Percentiles rank a stretch among this genome's conserved stretches.
phyloP scores from a whole-genome alignment of 2,329 filamentous ascomycete genomes.

The Lecanoromycetidae sp. region DNA sequence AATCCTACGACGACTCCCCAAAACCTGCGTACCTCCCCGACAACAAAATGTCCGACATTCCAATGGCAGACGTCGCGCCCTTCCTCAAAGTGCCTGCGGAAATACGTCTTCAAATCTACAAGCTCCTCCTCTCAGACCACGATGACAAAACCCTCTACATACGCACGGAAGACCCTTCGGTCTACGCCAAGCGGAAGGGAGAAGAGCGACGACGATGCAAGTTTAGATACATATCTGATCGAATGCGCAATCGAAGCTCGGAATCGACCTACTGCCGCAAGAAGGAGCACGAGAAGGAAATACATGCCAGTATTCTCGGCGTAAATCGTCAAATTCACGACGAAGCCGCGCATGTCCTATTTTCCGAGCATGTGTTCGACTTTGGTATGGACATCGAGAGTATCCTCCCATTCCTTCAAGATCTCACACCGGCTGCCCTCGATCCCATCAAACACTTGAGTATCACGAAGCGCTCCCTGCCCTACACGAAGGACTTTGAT shows the following conservation, averaged over 20 bases:
- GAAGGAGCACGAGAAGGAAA: slow-evolving; percentile 9
- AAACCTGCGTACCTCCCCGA: neutral
- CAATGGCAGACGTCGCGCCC: neutral
- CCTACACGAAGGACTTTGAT: slow-evolving; percentile 16
- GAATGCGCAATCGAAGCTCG: slow-evolving; percentile 9
- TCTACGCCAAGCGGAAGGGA: slow-evolving; percentile 2
- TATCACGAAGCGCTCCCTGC: slow-evolving; percentile 11
- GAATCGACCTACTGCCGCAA: slow-evolving; percentile 10
- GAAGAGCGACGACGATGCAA: neutral
- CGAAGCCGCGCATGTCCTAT: slow-evolving; percentile 36
- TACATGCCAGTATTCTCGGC: slow-evolving; percentile 31
- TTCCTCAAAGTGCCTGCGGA: slow-evolving; percentile 12
- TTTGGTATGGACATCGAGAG: slow-evolving; percentile 14
- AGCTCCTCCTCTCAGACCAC: slow-evolving; percentile 8
- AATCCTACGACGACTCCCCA: neutral
- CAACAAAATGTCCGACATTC: neutral
- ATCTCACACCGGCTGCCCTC: slow-evolving; percentile 11
- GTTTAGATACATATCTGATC: slow-evolving; percentile 8
- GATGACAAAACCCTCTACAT: slow-evolving; percentile 1
- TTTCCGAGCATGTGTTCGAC: slow-evolving; percentile 31
- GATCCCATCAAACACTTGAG: slow-evolving; percentile 12
- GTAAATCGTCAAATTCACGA: slow-evolving; percentile 31
- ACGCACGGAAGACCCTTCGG: slow-evolving; percentile 3
- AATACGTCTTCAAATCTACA: slow-evolving; percentile 10
- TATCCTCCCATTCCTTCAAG: slow-evolving; percentile 14